phyloP scores from a whole-genome alignment of 257 asterid species.

The Solanum corneliomulleri region DNA sequence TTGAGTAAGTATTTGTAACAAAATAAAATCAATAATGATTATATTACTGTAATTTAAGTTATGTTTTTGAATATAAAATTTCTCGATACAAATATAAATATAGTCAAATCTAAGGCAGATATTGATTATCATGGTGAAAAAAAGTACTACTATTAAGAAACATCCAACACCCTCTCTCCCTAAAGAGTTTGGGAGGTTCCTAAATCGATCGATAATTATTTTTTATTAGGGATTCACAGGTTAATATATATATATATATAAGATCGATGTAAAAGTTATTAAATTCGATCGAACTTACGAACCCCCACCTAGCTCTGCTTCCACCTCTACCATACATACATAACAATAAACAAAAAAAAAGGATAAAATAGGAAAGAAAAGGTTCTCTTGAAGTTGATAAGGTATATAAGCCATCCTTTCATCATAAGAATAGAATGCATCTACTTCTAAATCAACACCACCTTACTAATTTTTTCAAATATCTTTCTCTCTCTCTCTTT shows the following conservation, averaged over 20 bases:
- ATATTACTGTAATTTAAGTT: not conserved
- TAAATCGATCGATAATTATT: accelerated
- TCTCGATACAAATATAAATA: not conserved
- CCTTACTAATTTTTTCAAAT: not conserved
- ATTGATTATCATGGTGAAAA: slow-evolving; percentile 6
- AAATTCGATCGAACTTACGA: too few species aligned
- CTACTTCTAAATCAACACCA: slow-evolving; percentile 18
- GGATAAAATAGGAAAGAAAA: slow-evolving; percentile 6
- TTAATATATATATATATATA: too few species aligned
- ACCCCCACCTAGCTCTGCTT: too few species aligned
- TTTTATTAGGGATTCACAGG: too few species aligned
- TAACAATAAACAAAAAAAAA: slow-evolving; percentile 4
- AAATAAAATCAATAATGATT: slow-evolving; percentile 6
- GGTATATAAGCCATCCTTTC: slow-evolving; percentile 53
- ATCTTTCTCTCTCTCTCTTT: not conserved
- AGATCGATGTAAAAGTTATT: too few species aligned
- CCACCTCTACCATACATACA: not conserved
- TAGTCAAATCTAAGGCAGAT: accelerated
- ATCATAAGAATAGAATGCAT: slow-evolving; percentile 27
- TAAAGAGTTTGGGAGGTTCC: too few species aligned
- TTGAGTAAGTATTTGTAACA: not conserved
- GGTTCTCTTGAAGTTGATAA: slow-evolving; percentile 27
- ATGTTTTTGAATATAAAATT: not conserved
- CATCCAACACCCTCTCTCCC: not conserved
- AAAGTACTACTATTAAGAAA: not conserved